Conservation (phyloP, 1,139 yeast species). For the Taphrina betulina region DNA sequence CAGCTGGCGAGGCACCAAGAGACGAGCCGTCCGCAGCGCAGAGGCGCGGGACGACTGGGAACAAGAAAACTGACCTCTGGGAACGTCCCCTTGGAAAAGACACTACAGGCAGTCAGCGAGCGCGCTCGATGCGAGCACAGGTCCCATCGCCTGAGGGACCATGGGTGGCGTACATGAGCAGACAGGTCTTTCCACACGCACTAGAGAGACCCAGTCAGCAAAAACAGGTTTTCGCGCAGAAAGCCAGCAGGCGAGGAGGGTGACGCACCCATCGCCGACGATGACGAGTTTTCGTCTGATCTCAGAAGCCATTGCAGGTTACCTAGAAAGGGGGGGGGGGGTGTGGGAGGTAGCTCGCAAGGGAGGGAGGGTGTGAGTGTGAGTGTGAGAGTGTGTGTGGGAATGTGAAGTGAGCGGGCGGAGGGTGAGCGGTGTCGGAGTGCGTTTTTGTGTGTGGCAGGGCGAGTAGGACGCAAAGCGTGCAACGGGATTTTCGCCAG, state of each 20-base stretch:
- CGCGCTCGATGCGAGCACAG: neutral
- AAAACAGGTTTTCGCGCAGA: too few relatives aligned
- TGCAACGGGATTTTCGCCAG: too few relatives aligned
- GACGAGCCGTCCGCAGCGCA: too few relatives aligned
- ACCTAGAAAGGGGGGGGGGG: neutral
- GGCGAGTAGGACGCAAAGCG: too few relatives aligned
- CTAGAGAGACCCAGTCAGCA: conserved; percentile 42
- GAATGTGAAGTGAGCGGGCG: too few relatives aligned
- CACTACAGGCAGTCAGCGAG: conserved; percentile 69
- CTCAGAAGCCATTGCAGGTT: conserved; percentile 33
- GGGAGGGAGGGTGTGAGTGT: neutral
- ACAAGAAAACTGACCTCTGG: conserved; percentile 32
- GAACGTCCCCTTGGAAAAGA: conserved; percentile 54
- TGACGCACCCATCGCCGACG: conserved; percentile 71
- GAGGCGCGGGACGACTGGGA: too few relatives aligned
- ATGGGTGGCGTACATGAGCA: conserved; percentile 52
- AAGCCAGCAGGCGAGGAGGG: neutral
- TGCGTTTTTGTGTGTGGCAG: too few relatives aligned
- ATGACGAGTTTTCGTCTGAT: conserved; percentile 63
- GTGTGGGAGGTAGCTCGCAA: neutral
- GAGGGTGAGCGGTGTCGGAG: too few relatives aligned
- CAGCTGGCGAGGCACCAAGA: too few relatives aligned
- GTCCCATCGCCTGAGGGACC: too few relatives aligned
- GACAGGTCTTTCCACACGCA: conserved; percentile 90
- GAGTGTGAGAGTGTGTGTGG: neutral